A percentile compares a stretch with the other conserved stretches of the same genome.
Conservation (phyloP, 441 rosid species). For the Biscutella laevigata region DNA sequence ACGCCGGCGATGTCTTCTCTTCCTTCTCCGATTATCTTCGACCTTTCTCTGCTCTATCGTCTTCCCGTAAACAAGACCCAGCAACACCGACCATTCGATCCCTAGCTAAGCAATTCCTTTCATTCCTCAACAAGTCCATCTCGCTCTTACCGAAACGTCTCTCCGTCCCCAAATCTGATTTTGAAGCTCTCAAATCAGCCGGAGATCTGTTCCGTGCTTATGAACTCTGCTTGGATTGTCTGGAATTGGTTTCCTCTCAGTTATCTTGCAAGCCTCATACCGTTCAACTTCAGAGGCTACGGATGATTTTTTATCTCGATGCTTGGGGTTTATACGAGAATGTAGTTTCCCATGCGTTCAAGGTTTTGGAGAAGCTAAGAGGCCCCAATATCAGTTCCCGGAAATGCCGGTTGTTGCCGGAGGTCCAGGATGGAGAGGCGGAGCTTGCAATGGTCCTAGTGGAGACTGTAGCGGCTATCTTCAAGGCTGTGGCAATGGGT, state of each 20-base stretch:
- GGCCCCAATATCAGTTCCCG: conserved; percentile 21
- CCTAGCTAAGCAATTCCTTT: conserved; percentile 36
- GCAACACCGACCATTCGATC: conserved; percentile 23
- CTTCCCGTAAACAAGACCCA: conserved; percentile 24
- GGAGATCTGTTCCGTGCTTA: conserved; percentile 38
- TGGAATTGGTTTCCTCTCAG: conserved; percentile 60
- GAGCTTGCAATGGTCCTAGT: conserved; percentile 45
- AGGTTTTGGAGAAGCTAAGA: conserved; percentile 46
- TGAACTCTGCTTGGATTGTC: conserved; percentile 54
- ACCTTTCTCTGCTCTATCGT: conserved; percentile 24
- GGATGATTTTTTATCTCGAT: conserved; percentile 47
- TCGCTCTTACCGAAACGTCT: conserved; percentile 38
- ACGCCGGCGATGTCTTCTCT: conserved; percentile 25
- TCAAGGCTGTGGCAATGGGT: conserved; percentile 44
- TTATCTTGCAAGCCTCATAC: conserved; percentile 52
- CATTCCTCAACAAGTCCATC: conserved; percentile 37
- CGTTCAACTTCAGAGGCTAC: conserved; percentile 44
- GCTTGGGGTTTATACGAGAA: conserved; percentile 42
- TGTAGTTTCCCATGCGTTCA: conserved; percentile 37
- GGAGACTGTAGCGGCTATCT: conserved; percentile 43
- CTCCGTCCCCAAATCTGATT: conserved; percentile 13
- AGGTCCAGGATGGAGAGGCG: conserved; percentile 31
- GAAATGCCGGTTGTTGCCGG: conserved; percentile 33
- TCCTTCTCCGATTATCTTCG: conserved; percentile 37
- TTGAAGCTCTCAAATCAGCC: conserved; percentile 20